Percentiles rank a stretch among this genome's conserved stretches.
Conservation (phyloP, 352 stramenopile genomes). For the Globisporangium splendens region DNA sequence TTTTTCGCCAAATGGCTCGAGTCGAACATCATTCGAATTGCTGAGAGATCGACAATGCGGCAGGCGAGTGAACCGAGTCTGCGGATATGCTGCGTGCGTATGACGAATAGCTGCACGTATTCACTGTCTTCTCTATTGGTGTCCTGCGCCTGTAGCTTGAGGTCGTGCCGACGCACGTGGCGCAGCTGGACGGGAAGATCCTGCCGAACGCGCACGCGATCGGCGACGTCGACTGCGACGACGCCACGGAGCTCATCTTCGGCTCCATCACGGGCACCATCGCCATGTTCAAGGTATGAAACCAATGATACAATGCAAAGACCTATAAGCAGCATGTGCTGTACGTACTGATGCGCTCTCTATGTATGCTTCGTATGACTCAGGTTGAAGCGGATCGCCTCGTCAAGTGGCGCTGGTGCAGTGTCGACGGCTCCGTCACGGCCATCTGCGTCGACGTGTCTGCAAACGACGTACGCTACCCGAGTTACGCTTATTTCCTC, state of each 20-base stretch:
- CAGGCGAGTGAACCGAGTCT: slow-evolving; percentile 5
- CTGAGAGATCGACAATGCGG: slow-evolving; percentile 8
- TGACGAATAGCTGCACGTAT: background rate
- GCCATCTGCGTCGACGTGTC: slow-evolving; percentile 57
- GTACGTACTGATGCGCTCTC: background rate
- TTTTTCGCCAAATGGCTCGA: background rate
- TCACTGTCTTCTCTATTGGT: background rate
- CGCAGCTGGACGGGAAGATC: slow-evolving; percentile 63
- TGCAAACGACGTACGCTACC: slow-evolving; percentile 26
- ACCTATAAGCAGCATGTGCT: too few relatives aligned
- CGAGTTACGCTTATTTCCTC: too few relatives aligned
- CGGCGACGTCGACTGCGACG: slow-evolving; percentile 66
- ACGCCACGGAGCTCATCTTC: slow-evolving; percentile 59
- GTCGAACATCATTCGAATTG: slow-evolving; percentile 1
- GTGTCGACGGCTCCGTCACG: slow-evolving; percentile 68
- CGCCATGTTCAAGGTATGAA: slow-evolving; percentile 62
- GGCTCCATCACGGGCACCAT: slow-evolving; percentile 58
- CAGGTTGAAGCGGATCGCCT: slow-evolving; percentile 51
- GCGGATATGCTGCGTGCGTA: background rate
- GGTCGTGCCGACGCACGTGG: slow-evolving; percentile 53
- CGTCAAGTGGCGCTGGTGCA: slow-evolving; percentile 49
- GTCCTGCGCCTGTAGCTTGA: slow-evolving; percentile 41
- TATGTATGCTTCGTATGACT: background rate
- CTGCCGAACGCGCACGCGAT: slow-evolving; percentile 64
- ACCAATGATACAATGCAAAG: too few relatives aligned